Conservation (phyloP, 495 filamentous ascomycete genomes). For the Pyrenula aspistea region DNA sequence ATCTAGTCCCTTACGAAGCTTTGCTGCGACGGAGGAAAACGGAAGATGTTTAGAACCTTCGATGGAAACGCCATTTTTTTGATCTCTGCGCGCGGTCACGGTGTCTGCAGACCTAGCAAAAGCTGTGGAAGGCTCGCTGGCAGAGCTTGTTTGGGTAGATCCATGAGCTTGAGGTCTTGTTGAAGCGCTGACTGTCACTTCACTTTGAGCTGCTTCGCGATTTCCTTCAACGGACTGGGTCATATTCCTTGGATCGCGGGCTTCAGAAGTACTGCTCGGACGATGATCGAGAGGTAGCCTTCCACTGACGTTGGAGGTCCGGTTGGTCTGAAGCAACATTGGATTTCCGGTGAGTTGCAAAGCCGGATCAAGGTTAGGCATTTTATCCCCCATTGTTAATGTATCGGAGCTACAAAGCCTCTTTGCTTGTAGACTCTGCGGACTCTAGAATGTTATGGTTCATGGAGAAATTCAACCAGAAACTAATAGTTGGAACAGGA, state of each 20-base stretch:
- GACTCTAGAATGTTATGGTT: neutral
- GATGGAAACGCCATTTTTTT: neutral
- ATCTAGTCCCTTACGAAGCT: neutral
- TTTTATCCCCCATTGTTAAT: neutral
- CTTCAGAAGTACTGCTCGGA: neutral
- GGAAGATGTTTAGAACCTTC: neutral
- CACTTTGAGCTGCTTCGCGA: neutral
- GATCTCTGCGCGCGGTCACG: neutral
- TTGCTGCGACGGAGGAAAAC: neutral
- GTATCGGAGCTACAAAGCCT: neutral
- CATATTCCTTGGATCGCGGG: neutral
- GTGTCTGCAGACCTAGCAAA: neutral
- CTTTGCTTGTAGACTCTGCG: neutral
- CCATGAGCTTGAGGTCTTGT: neutral
- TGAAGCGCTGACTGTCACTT: neutral
- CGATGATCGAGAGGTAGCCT: neutral
- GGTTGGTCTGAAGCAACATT: neutral
- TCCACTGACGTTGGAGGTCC: neutral
- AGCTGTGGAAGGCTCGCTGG: neutral
- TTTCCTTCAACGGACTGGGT: neutral
- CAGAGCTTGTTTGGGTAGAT: neutral
- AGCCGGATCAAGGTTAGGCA: too few species aligned
- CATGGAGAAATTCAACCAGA: neutral
- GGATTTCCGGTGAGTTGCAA: neutral
- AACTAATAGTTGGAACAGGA: neutral